Base-by-base conservation (phyloP, 768 basidiomycete species). In the Mycena maculata region DNA sequence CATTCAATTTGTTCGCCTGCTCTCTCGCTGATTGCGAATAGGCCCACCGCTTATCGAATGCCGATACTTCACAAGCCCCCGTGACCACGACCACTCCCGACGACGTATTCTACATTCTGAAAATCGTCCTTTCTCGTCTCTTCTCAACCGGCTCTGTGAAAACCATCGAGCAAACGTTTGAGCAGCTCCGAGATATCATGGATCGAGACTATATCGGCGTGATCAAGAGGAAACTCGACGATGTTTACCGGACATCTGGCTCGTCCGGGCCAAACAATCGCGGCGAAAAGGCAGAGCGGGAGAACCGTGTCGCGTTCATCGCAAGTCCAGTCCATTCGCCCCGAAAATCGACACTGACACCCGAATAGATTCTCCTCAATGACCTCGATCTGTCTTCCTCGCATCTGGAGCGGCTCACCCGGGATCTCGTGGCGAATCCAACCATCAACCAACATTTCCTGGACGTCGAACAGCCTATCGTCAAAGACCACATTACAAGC, bases 81-180 rank as follows among this genome's bases (percentile, higher is more conserved):
- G 81, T 85, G 13, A 87, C 84, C 2, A 93, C 92, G 0, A 95
- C 93, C 0, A 89, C 88, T 0, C 94, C 94, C 0, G 98, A 99
- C 76, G 98, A 99, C 71, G 92, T 92, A 2, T 99, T 99, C 80
- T 99, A 98, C 79, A 91, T 99, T 63, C 83, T 99, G 65, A 98
- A 98, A 77, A 84, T 89, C 9, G 90, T 96, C 3, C 83, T 96
- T 6, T 83, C 87, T 22, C 88, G 98, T 13, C 79, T 95, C 33
- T 75, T 98, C 20, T 91, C 93, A 0, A 92, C 92, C 0, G 95
- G 94, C 0, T 91, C 91, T 3, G 68, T 88, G 4, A 74, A 76
- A 7, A 87, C 85, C 3, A 83, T 94, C 2, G 82, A 87, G 64
- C 83, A 81, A 28, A 90, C 89, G 57, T 80, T 90, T 3, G 84